Evolutionary conservation across 352 stramenopile genomes (phyloP).

Genomic region (Phytophthora capsici): DNA sequence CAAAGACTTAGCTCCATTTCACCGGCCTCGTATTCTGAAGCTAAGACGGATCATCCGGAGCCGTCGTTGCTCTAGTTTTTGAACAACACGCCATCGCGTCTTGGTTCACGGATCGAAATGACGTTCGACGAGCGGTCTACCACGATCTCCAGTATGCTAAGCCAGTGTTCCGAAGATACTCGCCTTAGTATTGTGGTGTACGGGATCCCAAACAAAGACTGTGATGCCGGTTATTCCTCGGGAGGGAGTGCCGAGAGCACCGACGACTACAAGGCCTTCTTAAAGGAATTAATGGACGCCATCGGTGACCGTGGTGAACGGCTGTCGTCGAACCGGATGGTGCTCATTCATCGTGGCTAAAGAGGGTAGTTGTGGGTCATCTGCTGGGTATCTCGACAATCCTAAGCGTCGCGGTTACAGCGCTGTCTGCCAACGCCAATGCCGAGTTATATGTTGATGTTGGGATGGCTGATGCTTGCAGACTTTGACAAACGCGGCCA

Average conservation of each 20-base stretch:
- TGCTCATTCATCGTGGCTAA: no score
- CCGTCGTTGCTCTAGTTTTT: conserved; percentile 41
- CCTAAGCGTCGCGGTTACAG: conserved; percentile 45
- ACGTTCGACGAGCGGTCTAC: conserved; percentile 22
- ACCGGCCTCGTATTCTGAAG: conserved; percentile 33
- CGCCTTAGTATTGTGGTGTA: conserved; percentile 70
- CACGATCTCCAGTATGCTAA: conserved; percentile 38
- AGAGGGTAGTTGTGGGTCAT: conserved; percentile 46
- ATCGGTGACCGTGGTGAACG: conserved; percentile 57
- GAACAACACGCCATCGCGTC: conserved; percentile 51
- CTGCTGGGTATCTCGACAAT: conserved; percentile 56
- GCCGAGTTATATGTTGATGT: conserved; percentile 71
- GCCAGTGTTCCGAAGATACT: conserved; percentile 36
- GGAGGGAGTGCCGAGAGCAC: conserved; percentile 45
- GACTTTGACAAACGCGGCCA: conserved; percentile 29
- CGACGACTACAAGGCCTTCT: conserved; percentile 56
- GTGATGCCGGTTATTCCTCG: conserved; percentile 50
- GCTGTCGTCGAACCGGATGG: conserved; percentile 75
- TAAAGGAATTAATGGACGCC: conserved; percentile 44
- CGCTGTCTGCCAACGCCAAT: conserved; percentile 59
- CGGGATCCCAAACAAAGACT: conserved; percentile 81
- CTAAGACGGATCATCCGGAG: conserved; percentile 43
- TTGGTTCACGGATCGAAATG: conserved; percentile 60
- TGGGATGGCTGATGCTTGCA: conserved; percentile 53
- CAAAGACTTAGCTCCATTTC: conserved; percentile 40